Evolutionary conservation across 768 basidiomycete species (phyloP), one percentile per base, ranked within the genome.

Genomic region (Pleurotus pulmonarius): DNA sequence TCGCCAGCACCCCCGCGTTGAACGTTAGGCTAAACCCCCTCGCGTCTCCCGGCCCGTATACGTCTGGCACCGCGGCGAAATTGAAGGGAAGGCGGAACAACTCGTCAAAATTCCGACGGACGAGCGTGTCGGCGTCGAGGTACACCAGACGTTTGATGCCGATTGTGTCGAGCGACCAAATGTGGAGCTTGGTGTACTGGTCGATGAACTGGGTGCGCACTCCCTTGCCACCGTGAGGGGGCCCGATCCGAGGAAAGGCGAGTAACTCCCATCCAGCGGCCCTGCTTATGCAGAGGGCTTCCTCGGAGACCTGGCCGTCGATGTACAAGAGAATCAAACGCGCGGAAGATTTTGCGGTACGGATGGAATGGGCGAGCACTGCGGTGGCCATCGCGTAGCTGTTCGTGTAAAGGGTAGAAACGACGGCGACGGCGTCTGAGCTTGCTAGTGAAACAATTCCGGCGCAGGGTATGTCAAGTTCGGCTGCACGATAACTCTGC

Each of bases 81-180:
- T 60, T 60, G 67, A 70, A 76, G 8, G 76, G 75, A 4, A 73
- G 58, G 13, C 68, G 57, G 63, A 76, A 78, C 16, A 78, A 69
- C 61, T 78, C 77, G 62, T 75, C 73, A 56, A 79, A 71, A 58
- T 76, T 75, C 40, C 64, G 65, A 6, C 65, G 69, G 15, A 74
- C 76, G 59, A 77, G 70, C 9, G 73, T 76, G 65, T 78, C 75
- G n/a, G 72, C 69, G 60, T 75, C 71, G 55, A 78, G 67, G 61
- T 77, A 76, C 22, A 77, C 69, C 11, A 70, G 66, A 37, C 62
- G 46, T 29, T 65, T 55, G 58, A 73, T 61, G 41, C 73, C 69
- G 1, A 65, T 49, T 46, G 51, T 49, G 48, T 72, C 70, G 34
- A 78, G 63, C 40, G 63, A 64, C 77, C 77, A 79, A 4, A 78